Evolutionary conservation across 2,329 filamentous ascomycete genomes (phyloP).

Genomic region (Penicillium sp.): DNA sequence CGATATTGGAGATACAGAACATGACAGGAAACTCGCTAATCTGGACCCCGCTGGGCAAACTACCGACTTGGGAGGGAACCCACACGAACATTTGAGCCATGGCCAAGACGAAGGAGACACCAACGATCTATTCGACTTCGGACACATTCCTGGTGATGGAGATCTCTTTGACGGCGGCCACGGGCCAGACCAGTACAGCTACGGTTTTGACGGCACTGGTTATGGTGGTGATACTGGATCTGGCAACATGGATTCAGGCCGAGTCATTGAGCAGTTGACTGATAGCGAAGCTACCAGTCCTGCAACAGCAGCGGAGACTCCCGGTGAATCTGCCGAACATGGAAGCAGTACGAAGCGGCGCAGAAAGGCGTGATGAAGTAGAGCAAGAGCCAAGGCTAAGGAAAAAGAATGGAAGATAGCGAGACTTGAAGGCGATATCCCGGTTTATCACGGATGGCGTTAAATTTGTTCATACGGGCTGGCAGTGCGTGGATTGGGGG

Average conservation of each 20-base stretch:
- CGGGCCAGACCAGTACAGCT: conserved; percentile 29
- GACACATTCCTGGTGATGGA: conserved; percentile 34
- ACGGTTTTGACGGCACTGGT: conserved; percentile 32
- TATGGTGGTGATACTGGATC: conserved; percentile 22
- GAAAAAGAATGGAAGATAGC: neutral
- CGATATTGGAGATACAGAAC: conserved; percentile 37
- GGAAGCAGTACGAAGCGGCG: conserved; percentile 34
- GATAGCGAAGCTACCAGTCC: conserved; percentile 48
- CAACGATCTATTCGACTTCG: conserved; percentile 46
- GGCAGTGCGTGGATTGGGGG: neutral
- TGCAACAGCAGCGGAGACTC: conserved; percentile 34
- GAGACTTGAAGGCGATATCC: neutral
- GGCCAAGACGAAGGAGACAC: conserved; percentile 29
- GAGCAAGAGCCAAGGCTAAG: neutral
- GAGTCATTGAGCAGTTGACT: conserved; percentile 45
- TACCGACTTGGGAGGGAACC: conserved; percentile 15
- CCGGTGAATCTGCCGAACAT: conserved; percentile 20
- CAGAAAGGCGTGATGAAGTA: conserved; percentile 28
- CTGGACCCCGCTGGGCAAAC: conserved; percentile 21
- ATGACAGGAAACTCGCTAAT: conserved; percentile 24
- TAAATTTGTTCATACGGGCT: neutral
- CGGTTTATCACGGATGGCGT: neutral
- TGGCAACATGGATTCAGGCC: conserved; percentile 27
- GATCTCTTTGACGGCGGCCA: conserved; percentile 35
- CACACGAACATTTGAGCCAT: conserved; percentile 17